Evolutionary conservation across 78 protist genomes (phyloP).

Genomic region (Protostelium mycophagum): DNA sequence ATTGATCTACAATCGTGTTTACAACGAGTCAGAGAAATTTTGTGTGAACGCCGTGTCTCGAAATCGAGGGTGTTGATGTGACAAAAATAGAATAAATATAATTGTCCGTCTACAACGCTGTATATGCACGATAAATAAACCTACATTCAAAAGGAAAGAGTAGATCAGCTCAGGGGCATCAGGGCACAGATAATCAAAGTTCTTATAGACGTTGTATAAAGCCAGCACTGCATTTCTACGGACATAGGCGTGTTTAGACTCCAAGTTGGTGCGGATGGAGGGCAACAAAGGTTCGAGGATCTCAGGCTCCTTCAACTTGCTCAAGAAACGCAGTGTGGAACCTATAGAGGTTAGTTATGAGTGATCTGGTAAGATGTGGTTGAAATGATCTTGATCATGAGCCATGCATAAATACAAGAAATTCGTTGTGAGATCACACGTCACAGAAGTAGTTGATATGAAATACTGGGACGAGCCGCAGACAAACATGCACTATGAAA

Average conservation of each 20-base stretch:
- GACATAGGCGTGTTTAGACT: slow-evolving; percentile 71
- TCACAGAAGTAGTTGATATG: not conserved
- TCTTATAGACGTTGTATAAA: slow-evolving; percentile 62
- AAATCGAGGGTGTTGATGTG: too few species aligned
- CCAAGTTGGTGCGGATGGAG: slow-evolving; percentile 77
- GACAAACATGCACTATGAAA: too few species aligned
- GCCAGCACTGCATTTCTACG: slow-evolving; percentile 93
- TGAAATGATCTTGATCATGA: too few species aligned
- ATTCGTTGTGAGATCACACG: too few species aligned
- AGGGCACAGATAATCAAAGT: slow-evolving; percentile 76
- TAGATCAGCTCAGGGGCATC: slow-evolving; percentile 92
- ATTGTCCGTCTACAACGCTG: not conserved
- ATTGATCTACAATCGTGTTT: too few species aligned
- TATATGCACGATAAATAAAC: not conserved
- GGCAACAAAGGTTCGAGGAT: slow-evolving; percentile 87
- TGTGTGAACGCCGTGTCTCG: not conserved
- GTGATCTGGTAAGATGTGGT: too few species aligned
- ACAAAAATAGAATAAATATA: too few species aligned
- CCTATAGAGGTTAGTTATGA: too few species aligned
- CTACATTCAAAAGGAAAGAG: slow-evolving; percentile 45
- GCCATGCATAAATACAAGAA: too few species aligned
- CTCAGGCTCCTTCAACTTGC: slow-evolving; percentile 87
- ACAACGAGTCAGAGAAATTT: too few species aligned
- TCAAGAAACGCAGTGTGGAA: slow-evolving; percentile 90
- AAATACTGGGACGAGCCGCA: too few species aligned